Base-by-base conservation (phyloP, 257 asterid genomes). In the Solanum chiquidenum region DNA sequence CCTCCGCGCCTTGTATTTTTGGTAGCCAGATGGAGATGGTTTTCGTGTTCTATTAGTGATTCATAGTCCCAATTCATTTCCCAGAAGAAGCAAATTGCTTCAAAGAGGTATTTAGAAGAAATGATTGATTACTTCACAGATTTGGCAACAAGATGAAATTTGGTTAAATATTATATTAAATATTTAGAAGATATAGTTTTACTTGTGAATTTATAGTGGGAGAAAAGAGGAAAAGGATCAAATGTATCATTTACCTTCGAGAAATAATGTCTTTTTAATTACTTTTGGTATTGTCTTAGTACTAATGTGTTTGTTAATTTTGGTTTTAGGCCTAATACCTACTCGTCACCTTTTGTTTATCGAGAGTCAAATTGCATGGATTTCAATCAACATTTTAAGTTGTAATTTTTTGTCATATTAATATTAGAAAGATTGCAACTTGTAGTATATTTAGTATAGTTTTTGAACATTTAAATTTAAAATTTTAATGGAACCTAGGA, bases 11-110 rank as follows among this genome's bases (percentile, higher is more conserved):
- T 73, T 73, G 84, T 86, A 71, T 88, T 91, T 91, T 90, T 88
- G 91, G 88, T 86, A 89, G 90, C 88, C 91, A 84, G 89, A 90
- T 55, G 89, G 91, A 90, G 92, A 91, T 90, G 83, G 92, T 87
- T 89, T 91, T 27, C 8, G 90, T 90, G 90, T 87, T 89, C 89
- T 88, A 58, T 72, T 91, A 91, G 92, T 86, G 92, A 75, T 73
- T 82, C 90, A 49, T 82, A 44, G 87, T 83, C 83, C 91, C 66
- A 90, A 20, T 94, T 92, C 93, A 94, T 92, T 72, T 58, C 89
- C 88, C 83, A 79, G 86, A 38, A 86, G 68, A 5, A 46, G 68
- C 69, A 80, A 80, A 84, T 77, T 38, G 72, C 87, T 88, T 77
- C 29, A 40, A 11, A 31, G 42, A 88, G 37, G 64, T 85, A 42